Evolutionary conservation across 2,329 filamentous ascomycete species (phyloP), one percentile per base, ranked within the genome.

Genomic region (Ophiostoma sp.): DNA sequence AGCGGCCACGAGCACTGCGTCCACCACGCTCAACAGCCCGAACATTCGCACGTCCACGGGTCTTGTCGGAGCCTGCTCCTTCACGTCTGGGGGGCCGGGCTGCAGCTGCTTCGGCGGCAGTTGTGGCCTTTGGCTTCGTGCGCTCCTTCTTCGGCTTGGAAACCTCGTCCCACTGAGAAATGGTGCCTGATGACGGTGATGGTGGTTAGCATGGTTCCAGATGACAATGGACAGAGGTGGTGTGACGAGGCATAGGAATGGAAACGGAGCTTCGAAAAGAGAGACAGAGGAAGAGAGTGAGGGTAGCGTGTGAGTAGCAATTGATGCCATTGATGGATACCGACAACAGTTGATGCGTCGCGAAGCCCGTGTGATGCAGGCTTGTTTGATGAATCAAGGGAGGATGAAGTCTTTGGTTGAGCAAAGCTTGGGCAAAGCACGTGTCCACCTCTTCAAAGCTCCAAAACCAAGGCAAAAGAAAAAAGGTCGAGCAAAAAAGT

Each of bases 151-250:
- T 92, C 79, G 89, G 88, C 87, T 93, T 93, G 78, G 91, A 92
- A 77, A 96, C 93, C 82, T 95, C 92, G 78, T 91, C 91, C 89
- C 94, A 96, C 85, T 94, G 92, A 76, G 93, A 91, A 79, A 95
- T 91, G 77, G 89, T 88, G 79, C 93, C 93, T 94, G 79, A 39
- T 74, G 68, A 64, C 57, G 33, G 45, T 15, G 25, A 2, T 52
- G 17, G 19, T 33, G 12, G 68, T 66, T 45, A 31, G 68, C 19
- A 31, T 33, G 57, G 39, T n/a, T 48, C 12, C 17, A 36, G 25
- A 5, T 28, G 50, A 15, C 11, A 12, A 52, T 36, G 42, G 52
- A 15, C 33, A n/a, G 3, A 42, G 9, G 45, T 28, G 19, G 36
- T 25, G n/a, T 69, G 36, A 36, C 50, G 33, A 15, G 45, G 52